Percentiles rank a stretch among this genome's conserved stretches.
Evolutionary conservation across 306 rosid genomes (phyloP).

Genomic region (Biancaea sappan): DNA sequence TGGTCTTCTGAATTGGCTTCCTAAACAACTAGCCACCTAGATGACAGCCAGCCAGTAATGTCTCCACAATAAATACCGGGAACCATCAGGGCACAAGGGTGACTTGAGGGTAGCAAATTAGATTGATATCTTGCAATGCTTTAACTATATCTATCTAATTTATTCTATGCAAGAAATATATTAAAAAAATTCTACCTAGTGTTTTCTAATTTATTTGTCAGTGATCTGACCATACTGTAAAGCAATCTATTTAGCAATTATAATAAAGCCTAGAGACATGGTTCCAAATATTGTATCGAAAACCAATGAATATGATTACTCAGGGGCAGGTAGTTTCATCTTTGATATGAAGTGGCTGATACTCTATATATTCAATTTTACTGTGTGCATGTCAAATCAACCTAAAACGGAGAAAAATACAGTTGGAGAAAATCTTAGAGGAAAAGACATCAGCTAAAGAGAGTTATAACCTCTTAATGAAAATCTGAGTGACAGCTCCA

Average conservation of each 20-base stretch:
- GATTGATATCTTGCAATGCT: conserved; percentile 5
- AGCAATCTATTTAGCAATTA: background rate
- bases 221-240: background rate
- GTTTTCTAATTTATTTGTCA: background rate
- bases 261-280: background rate
- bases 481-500: too few relatives aligned
- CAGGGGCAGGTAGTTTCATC: background rate
- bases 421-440: too few relatives aligned
- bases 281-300: background rate
- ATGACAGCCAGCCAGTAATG: background rate
- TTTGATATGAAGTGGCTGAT: background rate
- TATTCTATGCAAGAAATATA: background rate
- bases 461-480: too few relatives aligned
- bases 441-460: too few relatives aligned
- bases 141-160: background rate
- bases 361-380: background rate
- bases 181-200: background rate
- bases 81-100: too few relatives aligned
- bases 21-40: background rate
- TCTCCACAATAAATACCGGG: background rate
- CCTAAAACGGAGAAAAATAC: too few relatives aligned
- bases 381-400: too few relatives aligned
- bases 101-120: too few relatives aligned
- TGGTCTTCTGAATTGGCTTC: background rate
- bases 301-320: background rate